phyloP scores from a whole-genome alignment of 306 rosid species.

The Quercus gilva region DNA sequence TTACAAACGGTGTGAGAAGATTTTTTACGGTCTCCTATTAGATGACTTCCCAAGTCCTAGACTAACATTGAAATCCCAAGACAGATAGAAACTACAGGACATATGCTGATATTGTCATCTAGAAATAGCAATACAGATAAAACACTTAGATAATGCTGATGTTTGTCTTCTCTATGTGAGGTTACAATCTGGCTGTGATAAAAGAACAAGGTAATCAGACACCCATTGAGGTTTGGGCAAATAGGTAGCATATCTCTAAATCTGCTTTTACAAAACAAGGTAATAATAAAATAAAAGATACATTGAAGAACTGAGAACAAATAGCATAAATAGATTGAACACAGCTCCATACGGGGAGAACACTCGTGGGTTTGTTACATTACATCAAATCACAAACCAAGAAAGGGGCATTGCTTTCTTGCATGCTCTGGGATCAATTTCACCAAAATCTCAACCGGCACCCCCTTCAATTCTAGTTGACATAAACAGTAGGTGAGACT shows the following conservation, averaged over 20 bases:
- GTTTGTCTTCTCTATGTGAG: conserved; percentile 43
- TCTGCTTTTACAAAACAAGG: conserved; percentile 50
- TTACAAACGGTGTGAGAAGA: no score
- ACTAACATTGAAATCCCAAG: no score
- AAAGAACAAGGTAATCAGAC: conserved; percentile 44
- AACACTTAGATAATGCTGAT: conserved; percentile 40
- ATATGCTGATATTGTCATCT: no score
- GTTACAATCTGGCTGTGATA: conserved; percentile 47
- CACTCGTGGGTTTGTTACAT: conserved; percentile 37
- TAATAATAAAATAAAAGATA: conserved; percentile 39
- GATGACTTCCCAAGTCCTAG: no score
- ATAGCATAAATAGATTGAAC: conserved; percentile 33
- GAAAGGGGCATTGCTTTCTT: conserved; percentile 86
- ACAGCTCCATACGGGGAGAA: conserved; percentile 32
- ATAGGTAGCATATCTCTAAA: conserved; percentile 51
- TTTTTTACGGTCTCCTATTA: no score
- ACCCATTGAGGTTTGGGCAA: conserved; percentile 47
- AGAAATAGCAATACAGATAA: no score
- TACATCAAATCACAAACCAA: conserved; percentile 58
- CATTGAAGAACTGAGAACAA: conserved; percentile 22
- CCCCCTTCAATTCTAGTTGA: conserved; percentile 78
- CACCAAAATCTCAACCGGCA: conserved; percentile 67
- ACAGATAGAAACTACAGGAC: no score
- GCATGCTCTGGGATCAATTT: conserved; percentile 93
- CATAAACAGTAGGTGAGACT: conserved; percentile 10